Evolutionary conservation across 2,329 filamentous ascomycete species (phyloP).

Genomic region (Aspergillus fijiensis): DNA sequence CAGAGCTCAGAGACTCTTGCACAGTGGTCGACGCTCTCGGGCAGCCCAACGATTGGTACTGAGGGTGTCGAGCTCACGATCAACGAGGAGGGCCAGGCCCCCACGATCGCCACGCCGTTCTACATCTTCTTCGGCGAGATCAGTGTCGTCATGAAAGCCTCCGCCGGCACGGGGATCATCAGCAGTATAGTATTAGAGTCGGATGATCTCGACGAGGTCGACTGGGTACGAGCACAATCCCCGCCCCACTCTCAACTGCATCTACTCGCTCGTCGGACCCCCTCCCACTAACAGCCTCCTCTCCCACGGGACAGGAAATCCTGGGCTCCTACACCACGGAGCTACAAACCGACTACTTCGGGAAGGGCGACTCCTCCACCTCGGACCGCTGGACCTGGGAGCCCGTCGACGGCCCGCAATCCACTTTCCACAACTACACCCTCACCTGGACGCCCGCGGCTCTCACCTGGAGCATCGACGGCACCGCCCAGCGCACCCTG

Average conservation of each 20-base stretch:
- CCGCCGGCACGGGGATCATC: neutral
- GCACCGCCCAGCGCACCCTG: no score
- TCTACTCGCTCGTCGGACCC: no score
- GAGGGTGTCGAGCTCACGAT: neutral
- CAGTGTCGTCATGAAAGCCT: neutral
- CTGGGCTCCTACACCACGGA: neutral
- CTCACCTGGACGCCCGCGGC: neutral
- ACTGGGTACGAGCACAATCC: neutral
- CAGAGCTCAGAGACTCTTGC: no score
- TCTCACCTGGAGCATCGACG: neutral
- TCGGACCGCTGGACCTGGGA: neutral
- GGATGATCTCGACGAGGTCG: neutral
- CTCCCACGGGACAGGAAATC: neutral
- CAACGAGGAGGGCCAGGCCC: neutral
- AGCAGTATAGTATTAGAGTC: neutral
- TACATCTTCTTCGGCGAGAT: conserved; percentile 1
- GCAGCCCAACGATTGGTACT: no score
- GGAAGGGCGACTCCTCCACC: neutral
- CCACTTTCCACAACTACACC: neutral
- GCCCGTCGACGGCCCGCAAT: neutral
- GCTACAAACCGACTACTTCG: conserved; percentile 2
- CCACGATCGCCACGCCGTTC: neutral
- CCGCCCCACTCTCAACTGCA: no score
- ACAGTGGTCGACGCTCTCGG: no score
- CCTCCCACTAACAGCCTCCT: no score